These are phyloP conservation scores for Pythium periplocum DNA, from an alignment of 352 stramenopile genomes.

Conservation along the genomic window DNA sequence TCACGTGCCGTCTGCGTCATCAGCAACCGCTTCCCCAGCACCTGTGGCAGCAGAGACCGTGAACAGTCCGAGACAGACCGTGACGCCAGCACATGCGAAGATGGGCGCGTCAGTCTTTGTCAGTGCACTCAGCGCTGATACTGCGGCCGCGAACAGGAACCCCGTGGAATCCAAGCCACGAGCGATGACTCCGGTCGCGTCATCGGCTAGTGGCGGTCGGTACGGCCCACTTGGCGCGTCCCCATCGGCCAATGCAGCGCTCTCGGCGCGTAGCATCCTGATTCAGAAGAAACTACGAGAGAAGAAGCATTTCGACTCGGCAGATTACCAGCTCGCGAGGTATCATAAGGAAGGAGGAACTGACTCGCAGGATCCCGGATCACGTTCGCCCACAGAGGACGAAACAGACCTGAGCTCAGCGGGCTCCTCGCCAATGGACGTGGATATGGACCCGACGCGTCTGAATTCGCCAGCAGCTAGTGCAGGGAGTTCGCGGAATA, in stretches of 20 bases:
- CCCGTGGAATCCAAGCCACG: no score
- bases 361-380: no score
- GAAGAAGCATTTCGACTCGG: constrained; percentile 70
- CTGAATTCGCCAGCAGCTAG: no score
- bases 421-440: no score
- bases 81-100: constrained; percentile 3
- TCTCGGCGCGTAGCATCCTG: constrained; percentile 56
- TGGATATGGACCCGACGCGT: no score
- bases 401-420: no score
- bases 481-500: no score
- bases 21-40: neutral
- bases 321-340: constrained; percentile 64
- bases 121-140: constrained; percentile 4
- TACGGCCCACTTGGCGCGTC: constrained; percentile 16
- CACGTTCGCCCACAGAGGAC: no score
- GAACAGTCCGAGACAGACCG: neutral
- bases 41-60: neutral
- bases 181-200: no score
- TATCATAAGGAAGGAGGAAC: constrained; percentile 1
- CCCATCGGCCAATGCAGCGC: constrained; percentile 24
- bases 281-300: constrained; percentile 70
- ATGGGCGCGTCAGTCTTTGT: constrained; percentile 13
- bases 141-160: neutral
- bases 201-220: neutral
- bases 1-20: neutral